Conservation (phyloP, 805 yeast genomes). For the Zygosaccharomyces gambellarensis region DNA sequence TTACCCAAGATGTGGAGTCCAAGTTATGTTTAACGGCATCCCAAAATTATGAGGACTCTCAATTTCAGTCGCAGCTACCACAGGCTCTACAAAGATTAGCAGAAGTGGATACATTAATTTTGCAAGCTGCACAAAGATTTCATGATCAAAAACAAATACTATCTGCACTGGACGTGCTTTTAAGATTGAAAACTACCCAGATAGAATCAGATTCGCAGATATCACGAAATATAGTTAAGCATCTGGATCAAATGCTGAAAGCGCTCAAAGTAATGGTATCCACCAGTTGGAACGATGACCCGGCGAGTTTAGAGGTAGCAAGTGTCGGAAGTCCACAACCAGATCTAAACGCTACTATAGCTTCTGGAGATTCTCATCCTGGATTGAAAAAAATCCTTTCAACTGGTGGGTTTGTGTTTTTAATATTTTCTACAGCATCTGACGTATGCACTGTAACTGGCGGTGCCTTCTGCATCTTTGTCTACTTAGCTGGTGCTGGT, state of each 20-base stretch:
- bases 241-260: constrained; percentile 3
- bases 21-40: not conserved
- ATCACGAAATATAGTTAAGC: not conserved
- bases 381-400: constrained; percentile 8
- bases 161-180: constrained; percentile 6
- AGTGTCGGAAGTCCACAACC: too few relatives aligned
- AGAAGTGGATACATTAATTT: not conserved
- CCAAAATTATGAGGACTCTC: not conserved
- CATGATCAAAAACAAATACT: constrained; percentile 5
- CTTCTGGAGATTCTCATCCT: constrained; percentile 5
- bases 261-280: not conserved
- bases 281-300: not conserved
- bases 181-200: constrained; percentile 6
- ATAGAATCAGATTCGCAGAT: not conserved
- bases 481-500: constrained; percentile 13
- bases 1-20: not conserved
- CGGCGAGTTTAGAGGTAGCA: not conserved
- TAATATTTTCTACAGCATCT: constrained; percentile 13
- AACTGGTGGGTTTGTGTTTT: constrained; percentile 11
- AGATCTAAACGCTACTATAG: not conserved
- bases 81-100: constrained; percentile 2
- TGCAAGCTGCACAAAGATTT: not conserved
- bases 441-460: constrained; percentile 13
- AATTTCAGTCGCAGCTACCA: not conserved
- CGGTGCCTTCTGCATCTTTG: constrained; percentile 9